phyloP scores from a whole-genome alignment of 2,329 filamentous ascomycete genomes.

The Myriosclerotinia curreyana region DNA sequence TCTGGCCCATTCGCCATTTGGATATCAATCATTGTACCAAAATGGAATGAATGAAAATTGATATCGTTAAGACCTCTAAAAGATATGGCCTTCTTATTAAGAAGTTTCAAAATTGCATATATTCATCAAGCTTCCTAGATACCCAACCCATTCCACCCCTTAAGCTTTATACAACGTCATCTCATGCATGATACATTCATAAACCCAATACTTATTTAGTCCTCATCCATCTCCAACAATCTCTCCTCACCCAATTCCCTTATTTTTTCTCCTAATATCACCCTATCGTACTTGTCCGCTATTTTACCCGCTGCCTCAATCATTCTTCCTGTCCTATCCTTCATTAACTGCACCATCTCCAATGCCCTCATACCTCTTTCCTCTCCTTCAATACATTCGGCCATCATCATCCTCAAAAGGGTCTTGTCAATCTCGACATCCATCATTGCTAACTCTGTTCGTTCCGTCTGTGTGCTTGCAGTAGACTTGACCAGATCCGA shows the following conservation, averaged over 20 bases:
- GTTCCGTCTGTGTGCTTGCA: slow-evolving; percentile 61
- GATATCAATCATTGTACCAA: background rate
- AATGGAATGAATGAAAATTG: no score
- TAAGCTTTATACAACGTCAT: slow-evolving; percentile 9
- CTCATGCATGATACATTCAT: slow-evolving; percentile 8
- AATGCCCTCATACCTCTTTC: slow-evolving; percentile 92
- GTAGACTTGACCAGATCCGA: slow-evolving; percentile 71
- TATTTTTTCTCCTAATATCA: slow-evolving; percentile 86
- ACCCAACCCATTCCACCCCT: background rate
- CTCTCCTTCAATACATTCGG: slow-evolving; percentile 89
- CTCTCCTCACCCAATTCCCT: slow-evolving; percentile 70
- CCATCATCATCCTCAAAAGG: slow-evolving; percentile 80
- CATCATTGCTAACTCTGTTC: slow-evolving; percentile 62
- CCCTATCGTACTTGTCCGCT: slow-evolving; percentile 77
- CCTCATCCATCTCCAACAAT: slow-evolving; percentile 36
- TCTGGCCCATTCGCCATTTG: background rate
- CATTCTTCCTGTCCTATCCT: slow-evolving; percentile 82
- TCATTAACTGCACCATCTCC: slow-evolving; percentile 84
- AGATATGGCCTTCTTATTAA: background rate
- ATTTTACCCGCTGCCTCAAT: slow-evolving; percentile 87
- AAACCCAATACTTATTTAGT: slow-evolving; percentile 27
- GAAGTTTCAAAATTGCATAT: slow-evolving; percentile 4
- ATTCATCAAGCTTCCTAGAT: slow-evolving; percentile 5
- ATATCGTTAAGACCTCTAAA: no score
- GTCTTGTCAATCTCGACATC: slow-evolving; percentile 88